These are phyloP conservation scores for Simplicillium aogashimaense DNA, from an alignment of 2,329 filamentous ascomycete species.

Conservation along the genomic window DNA sequence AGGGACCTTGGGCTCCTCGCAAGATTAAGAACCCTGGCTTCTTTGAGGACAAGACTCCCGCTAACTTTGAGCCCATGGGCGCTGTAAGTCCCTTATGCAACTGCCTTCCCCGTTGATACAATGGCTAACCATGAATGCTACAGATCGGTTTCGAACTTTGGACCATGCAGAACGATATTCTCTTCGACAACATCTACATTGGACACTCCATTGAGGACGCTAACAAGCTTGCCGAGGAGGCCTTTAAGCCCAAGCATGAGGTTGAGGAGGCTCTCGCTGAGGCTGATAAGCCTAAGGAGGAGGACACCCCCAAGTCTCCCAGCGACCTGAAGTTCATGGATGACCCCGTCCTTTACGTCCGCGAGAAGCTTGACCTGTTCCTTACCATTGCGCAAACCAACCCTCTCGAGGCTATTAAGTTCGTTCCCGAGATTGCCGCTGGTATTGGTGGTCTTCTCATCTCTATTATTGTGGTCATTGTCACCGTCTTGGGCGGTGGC, in stretches of 20 bases:
- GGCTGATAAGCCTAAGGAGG: constrained; percentile 66
- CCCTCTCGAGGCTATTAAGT: constrained; percentile 75
- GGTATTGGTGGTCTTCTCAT: constrained; percentile 63
- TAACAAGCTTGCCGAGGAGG: constrained; percentile 77
- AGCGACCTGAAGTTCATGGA: constrained; percentile 80
- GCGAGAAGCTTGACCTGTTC: constrained; percentile 92
- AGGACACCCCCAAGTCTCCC: constrained; percentile 52
- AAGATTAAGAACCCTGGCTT: constrained; percentile 96
- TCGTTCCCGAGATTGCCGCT: constrained; percentile 84
- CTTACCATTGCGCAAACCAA: constrained; percentile 71
- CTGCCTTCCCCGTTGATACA: background rate
- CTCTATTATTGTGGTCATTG: constrained; percentile 60
- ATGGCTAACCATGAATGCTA: constrained; percentile 8
- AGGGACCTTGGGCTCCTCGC: constrained; percentile 86
- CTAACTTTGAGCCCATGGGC: constrained; percentile 97
- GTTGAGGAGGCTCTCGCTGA: constrained; percentile 74
- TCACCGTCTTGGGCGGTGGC: constrained; percentile 55
- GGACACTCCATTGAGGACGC: constrained; percentile 94
- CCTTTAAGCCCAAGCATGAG: constrained; percentile 79
- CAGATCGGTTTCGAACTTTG: constrained; percentile 98
- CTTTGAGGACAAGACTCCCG: constrained; percentile 93
- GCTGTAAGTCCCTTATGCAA: constrained; percentile 54
- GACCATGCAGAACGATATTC: constrained; percentile 99
- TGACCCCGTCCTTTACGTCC: constrained; percentile 78
- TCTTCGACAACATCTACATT: constrained; percentile 99